Evolutionary conservation across 2,329 filamentous ascomycete genomes (phyloP).

Genomic region (Penicillium brasilianum): DNA sequence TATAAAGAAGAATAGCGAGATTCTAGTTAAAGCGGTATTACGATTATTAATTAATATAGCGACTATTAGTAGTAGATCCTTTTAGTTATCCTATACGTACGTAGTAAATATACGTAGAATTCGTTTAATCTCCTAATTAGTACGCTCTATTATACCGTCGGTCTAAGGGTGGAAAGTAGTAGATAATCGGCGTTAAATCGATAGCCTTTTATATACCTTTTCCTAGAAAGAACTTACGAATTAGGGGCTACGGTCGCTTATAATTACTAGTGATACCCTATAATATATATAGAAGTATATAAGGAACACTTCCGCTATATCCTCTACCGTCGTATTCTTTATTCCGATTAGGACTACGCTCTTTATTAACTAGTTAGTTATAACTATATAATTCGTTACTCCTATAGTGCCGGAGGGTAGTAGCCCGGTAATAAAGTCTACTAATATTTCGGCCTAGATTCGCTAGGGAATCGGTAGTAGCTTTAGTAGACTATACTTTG

Average conservation of each 20-base stretch:
- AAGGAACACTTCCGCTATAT: neutral
- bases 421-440: too few species aligned
- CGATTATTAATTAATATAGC: too few species aligned
- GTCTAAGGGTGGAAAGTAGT: neutral
- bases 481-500: constrained; percentile 6
- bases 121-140: neutral
- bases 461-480: too few species aligned
- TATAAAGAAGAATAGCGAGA: too few species aligned
- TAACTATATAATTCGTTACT: constrained; percentile 4
- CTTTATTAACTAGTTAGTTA: constrained; percentile 2
- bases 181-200: neutral
- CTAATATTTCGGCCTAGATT: too few species aligned
- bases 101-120: neutral
- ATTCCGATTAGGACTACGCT: constrained; percentile 3
- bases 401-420: neutral
- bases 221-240: neutral
- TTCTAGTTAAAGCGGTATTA: too few species aligned
- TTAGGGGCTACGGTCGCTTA: neutral
- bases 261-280: neutral
- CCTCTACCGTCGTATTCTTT: neutral
- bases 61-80: too few species aligned
- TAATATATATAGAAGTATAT: constrained; percentile 6
- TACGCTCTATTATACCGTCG: neutral
- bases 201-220: neutral
- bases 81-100: neutral